Evolutionary conservation across 208 protist genomes (phyloP).

Genomic region (Leptomonas pyrrhocoris): DNA sequence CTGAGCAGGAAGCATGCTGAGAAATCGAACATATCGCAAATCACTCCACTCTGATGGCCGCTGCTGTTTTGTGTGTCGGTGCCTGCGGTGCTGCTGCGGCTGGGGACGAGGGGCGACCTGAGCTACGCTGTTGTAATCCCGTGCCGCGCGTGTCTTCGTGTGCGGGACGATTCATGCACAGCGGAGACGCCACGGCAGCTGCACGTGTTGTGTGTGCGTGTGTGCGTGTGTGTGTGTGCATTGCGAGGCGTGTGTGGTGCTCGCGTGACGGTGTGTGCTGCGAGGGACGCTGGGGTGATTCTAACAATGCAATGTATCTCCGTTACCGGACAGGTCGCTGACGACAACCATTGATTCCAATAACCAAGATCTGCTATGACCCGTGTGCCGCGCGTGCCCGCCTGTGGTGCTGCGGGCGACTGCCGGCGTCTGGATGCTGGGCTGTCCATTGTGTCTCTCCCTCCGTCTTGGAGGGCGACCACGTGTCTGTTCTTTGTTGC

Average conservation of each 20-base stretch:
- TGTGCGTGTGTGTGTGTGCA: background rate
- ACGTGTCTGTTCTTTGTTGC: background rate
- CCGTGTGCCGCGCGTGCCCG: background rate
- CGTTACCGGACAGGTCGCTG: conserved; percentile 51
- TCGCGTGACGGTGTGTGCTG: too few species aligned
- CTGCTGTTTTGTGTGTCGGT: background rate
- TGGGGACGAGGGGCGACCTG: too few species aligned
- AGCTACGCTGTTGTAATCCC: conserved; percentile 48
- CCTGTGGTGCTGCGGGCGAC: background rate
- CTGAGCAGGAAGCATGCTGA: conserved; percentile 31
- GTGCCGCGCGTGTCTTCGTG: conserved; percentile 31
- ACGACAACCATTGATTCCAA: conserved; percentile 72
- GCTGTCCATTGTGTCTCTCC: background rate
- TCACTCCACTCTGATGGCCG: conserved; percentile 32
- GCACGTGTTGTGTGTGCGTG: background rate
- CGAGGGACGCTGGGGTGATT: conserved; percentile 10
- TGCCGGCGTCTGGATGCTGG: background rate
- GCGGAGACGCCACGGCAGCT: conserved; percentile 30
- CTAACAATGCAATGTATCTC: conserved; percentile 36
- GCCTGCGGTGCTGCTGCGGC: background rate
- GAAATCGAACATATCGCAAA: conserved; percentile 37
- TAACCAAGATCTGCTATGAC: conserved; percentile 87
- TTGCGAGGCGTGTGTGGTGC: too few species aligned
- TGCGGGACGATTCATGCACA: conserved; percentile 56
- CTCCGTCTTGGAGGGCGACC: too few species aligned